Percentiles rank a stretch among this genome's conserved stretches.
These are phyloP conservation scores for Glomus cerebriforme DNA, from an alignment of 192 early-diverging fungal species.

Conservation along the genomic window DNA sequence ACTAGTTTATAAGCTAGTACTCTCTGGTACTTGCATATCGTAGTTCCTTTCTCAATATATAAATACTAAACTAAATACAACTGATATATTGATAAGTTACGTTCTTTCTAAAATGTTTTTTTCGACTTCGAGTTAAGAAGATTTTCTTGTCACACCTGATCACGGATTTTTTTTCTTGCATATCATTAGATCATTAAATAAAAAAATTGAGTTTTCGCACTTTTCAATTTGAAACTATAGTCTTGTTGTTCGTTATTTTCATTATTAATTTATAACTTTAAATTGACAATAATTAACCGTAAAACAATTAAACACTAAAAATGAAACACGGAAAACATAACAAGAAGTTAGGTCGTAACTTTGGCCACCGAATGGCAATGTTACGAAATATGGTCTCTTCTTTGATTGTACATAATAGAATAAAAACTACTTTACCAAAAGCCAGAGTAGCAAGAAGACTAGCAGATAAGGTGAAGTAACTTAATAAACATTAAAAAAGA, in stretches of 20 bases:
- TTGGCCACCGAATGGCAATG: conserved; percentile 72
- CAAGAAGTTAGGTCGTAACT: conserved; percentile 64
- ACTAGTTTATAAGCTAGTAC: neutral
- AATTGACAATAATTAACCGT: neutral
- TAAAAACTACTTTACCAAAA: conserved; percentile 91
- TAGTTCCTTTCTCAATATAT: no score
- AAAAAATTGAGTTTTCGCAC: no score
- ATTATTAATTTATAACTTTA: neutral
- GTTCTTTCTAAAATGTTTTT: no score
- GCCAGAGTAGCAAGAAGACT: conserved; percentile 86
- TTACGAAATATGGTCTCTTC: conserved; percentile 83
- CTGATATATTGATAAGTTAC: no score
- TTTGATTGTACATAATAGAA: conserved; percentile 84
- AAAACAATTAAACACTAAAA: conserved; percentile 3
- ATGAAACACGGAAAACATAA: conserved; percentile 65
- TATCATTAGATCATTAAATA: no score
- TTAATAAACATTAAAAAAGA: neutral
- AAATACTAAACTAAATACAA: no score
- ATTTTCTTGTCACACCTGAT: no score
- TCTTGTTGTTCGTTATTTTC: no score
- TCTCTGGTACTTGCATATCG: neutral
- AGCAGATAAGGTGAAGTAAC: conserved; percentile 70
- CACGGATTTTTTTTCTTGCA: no score
- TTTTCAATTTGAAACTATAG: no score
- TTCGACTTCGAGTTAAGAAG: no score